Evolutionary conservation across 1,139 yeast species (phyloP).

Genomic region (Pichia sp.): DNA sequence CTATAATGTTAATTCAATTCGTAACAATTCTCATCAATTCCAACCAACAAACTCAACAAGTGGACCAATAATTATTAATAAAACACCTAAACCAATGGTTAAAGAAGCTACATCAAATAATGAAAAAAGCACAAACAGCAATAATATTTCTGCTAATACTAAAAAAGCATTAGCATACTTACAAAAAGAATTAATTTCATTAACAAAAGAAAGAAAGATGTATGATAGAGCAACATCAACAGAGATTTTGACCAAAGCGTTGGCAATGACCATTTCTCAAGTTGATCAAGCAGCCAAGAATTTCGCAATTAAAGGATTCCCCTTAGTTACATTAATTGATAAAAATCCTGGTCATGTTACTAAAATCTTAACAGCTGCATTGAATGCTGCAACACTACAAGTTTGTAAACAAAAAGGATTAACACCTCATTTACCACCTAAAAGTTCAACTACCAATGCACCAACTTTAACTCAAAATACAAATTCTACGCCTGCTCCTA

Average conservation of each 20-base stretch:
- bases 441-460: constrained; percentile 16
- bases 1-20: neutral
- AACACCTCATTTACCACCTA: constrained; percentile 19
- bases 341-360: constrained; percentile 86
- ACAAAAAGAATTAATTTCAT: constrained; percentile 62
- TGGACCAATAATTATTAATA: neutral
- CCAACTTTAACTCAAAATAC: constrained; percentile 20
- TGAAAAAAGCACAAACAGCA: too few species aligned
- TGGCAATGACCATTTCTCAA: constrained; percentile 89
- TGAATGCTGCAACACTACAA: constrained; percentile 71
- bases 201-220: constrained; percentile 65
- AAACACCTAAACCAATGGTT: neutral
- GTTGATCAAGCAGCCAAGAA: constrained; percentile 81
- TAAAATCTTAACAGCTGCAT: constrained; percentile 74
- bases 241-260: constrained; percentile 79
- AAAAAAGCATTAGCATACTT: constrained; percentile 60
- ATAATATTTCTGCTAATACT: constrained; percentile 46
- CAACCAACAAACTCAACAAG: constrained; percentile 11
- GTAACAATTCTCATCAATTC: neutral
- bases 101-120: constrained; percentile 21
- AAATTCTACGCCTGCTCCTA: constrained; percentile 12
- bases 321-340: constrained; percentile 72
- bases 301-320: constrained; percentile 78
- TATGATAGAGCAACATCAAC: constrained; percentile 71
- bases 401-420: constrained; percentile 37